phyloP scores from a whole-genome alignment of 208 protist species.

The Leishmania turanica region DNA sequence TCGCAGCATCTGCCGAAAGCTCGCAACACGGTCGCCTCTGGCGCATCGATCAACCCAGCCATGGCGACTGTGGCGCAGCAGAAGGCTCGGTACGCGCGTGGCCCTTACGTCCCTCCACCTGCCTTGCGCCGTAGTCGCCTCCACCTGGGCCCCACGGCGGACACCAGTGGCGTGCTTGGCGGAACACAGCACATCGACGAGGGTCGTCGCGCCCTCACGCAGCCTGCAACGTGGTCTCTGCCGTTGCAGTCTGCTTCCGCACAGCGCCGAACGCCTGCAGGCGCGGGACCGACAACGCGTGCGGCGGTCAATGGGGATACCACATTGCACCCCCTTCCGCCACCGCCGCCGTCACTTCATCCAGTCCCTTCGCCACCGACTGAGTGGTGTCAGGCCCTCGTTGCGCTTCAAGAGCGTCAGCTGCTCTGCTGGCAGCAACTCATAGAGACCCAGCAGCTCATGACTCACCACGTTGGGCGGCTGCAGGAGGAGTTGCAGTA shows the following conservation, averaged over 20 bases:
- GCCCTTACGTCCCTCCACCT: conserved; percentile 11
- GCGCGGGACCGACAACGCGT: background rate
- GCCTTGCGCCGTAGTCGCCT: conserved; percentile 3
- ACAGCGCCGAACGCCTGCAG: background rate
- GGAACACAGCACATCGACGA: background rate
- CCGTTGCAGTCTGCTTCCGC: background rate
- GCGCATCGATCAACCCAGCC: background rate
- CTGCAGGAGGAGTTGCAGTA: conserved; percentile 13
- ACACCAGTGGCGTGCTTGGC: background rate
- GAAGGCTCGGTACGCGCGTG: conserved; percentile 28
- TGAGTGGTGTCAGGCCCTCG: conserved; percentile 6
- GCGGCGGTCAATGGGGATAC: background rate
- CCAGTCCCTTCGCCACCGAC: background rate
- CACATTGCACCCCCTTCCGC: background rate
- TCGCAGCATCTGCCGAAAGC: background rate
- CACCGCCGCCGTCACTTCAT: too few relatives aligned
- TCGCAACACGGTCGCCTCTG: background rate
- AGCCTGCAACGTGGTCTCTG: background rate
- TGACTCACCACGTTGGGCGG: conserved; percentile 12
- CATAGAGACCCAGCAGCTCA: conserved; percentile 11
- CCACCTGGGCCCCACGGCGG: background rate
- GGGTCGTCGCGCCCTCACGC: background rate
- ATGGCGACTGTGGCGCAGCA: conserved; percentile 17
- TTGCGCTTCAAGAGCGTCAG: conserved; percentile 26
- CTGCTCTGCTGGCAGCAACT: conserved; percentile 29